These are phyloP conservation scores for Celoporthe dispersa DNA, from an alignment of 2,329 filamentous ascomycete species.

Conservation along the genomic window DNA sequence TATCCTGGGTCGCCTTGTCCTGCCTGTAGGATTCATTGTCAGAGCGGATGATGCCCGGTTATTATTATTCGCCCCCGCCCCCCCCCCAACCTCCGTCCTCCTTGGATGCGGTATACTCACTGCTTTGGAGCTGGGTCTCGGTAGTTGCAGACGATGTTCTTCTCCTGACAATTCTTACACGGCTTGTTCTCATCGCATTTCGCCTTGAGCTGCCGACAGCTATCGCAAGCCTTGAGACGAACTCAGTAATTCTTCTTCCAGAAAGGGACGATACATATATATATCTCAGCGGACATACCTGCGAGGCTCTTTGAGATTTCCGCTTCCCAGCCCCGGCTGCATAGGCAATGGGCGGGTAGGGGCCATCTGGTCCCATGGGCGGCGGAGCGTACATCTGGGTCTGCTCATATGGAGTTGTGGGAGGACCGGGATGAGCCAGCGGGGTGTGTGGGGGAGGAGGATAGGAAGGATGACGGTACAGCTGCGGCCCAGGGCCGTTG, in stretches of 20 bases:
- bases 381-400: slow-evolving; percentile 36
- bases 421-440: slow-evolving; percentile 35
- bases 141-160: slow-evolving; percentile 82
- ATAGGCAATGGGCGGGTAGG: slow-evolving; percentile 47
- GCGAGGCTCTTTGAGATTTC: slow-evolving; percentile 68
- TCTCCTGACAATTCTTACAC: slow-evolving; percentile 87
- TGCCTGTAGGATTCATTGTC: slow-evolving; percentile 43
- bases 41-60: not conserved
- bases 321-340: slow-evolving; percentile 54
- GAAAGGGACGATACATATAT: slow-evolving; percentile 6
- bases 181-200: slow-evolving; percentile 89
- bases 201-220: slow-evolving; percentile 83
- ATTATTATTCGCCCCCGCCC: too few species aligned
- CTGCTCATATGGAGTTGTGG: slow-evolving; percentile 41
- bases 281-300: slow-evolving; percentile 47
- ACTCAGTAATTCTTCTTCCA: not conserved
- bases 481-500: slow-evolving; percentile 48
- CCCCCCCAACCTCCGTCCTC: too few species aligned
- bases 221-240: slow-evolving; percentile 76
- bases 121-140: slow-evolving; percentile 90
- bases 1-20: slow-evolving; percentile 65
- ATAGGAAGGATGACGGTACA: slow-evolving; percentile 48
- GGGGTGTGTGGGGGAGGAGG: slow-evolving; percentile 48
- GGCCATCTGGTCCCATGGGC: slow-evolving; percentile 43
- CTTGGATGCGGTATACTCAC: slow-evolving; percentile 54